Evolutionary conservation across 2,329 filamentous ascomycete genomes (phyloP), one percentile per base, ranked within the genome.

Genomic region (Tolypocladium nubicola): DNA sequence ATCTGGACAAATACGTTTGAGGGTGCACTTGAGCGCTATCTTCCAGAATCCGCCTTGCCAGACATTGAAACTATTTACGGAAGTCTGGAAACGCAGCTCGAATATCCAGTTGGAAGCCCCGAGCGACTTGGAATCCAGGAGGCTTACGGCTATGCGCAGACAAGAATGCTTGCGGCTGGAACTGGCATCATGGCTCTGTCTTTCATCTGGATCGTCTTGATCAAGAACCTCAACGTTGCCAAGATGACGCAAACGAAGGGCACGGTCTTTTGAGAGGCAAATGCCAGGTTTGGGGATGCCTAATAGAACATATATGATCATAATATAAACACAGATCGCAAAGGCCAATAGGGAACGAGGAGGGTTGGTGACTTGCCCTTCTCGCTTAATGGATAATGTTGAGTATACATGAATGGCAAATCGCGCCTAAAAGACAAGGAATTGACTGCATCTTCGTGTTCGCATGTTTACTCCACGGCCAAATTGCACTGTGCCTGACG

Each of bases 121-220:
- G 72, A 69, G 26, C 67, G 79, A 19, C 59, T 69, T 21, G 79
- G 70, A 2, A 78, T 80, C 54, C 70, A 75, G 37, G 57, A 68
- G 52, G 75, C 78, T 0, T 82, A 81, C 58, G 76, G 71, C 1
- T 73, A 75, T 41, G 71, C 75, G 5, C 77, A 81, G 67, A 70
- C 68, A 14, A 61, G 67, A 39, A 73, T 74, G 71, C 66, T 73
- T 35, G 67, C 69, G 55, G 69, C 70, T n/a, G 72, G 72, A 21
- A 64, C 65, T 26, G 67, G 65, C 1, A 60, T 71, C 57, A 65
- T 68, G 55, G 60, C 55, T 4, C 57, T 71, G 50, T 55, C 61
- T 21, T 64, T 68, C 30, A 56, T 67, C 26, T 67, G 66, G 60
- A 63, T 68, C 19, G 55, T 63, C n/a, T 59, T 71, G 61, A 60